Conservation (phyloP, 768 basidiomycete species). For the Suillus subaureus region DNA sequence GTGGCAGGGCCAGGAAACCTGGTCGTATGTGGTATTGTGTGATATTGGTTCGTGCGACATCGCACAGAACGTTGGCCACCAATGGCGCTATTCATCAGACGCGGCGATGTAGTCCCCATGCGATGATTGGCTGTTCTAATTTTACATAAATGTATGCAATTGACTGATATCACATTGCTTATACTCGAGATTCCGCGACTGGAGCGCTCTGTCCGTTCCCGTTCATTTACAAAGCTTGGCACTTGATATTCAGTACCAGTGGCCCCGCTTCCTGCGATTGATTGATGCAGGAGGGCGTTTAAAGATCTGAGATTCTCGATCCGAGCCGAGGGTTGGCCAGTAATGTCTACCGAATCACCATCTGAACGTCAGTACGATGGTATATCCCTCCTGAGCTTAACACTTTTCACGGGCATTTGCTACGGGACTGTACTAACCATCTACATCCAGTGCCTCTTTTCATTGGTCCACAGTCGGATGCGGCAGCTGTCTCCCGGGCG, state of each 20-base stretch:
- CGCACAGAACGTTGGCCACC: too few species aligned
- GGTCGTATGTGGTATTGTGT: neutral
- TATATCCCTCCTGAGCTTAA: conserved; percentile 3
- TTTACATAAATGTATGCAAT: neutral
- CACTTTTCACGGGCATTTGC: neutral
- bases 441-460: conserved; percentile 4
- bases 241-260: neutral
- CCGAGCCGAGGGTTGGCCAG: neutral
- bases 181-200: neutral
- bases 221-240: neutral
- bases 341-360: neutral
- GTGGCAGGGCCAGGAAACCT: neutral
- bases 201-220: neutral
- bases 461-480: neutral
- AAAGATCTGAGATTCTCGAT: neutral
- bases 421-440: conserved; percentile 5
- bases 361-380: conserved; percentile 1
- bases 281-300: neutral
- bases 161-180: too few species aligned
- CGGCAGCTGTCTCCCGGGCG: neutral
- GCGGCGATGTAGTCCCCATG: neutral
- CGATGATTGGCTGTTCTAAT: neutral
- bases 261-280: neutral
- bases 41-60: neutral
- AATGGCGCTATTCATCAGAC: neutral